These are phyloP conservation scores for Botrytis medusae DNA, from an alignment of 2,329 filamentous ascomycete species.

Conservation along the genomic window DNA sequence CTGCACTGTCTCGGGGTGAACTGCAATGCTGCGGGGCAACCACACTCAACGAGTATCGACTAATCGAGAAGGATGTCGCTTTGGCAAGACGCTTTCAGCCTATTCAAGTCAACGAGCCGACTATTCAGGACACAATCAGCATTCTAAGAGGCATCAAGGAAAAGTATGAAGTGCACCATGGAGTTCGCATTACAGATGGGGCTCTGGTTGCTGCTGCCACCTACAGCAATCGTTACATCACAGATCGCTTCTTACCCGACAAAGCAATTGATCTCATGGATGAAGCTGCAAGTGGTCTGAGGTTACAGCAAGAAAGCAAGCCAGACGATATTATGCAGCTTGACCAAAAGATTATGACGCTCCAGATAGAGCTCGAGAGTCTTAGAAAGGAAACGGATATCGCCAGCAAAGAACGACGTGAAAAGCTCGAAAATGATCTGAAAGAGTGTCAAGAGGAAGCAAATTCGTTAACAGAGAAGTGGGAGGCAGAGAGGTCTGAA, in stretches of 20 bases:
- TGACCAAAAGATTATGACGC: slow-evolving; percentile 93
- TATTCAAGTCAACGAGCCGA: slow-evolving; percentile 88
- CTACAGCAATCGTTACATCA: slow-evolving; percentile 94
- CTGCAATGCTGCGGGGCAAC: slow-evolving; percentile 87
- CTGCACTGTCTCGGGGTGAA: slow-evolving; percentile 87
- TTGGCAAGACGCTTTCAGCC: slow-evolving; percentile 91
- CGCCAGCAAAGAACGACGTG: slow-evolving; percentile 80
- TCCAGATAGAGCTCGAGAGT: slow-evolving; percentile 95
- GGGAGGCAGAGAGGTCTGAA: slow-evolving; percentile 86
- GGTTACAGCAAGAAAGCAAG: slow-evolving; percentile 94
- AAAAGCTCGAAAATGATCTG: slow-evolving; percentile 78
- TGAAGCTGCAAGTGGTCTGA: slow-evolving; percentile 85
- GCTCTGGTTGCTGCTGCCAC: slow-evolving; percentile 89
- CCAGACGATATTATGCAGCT: slow-evolving; percentile 91
- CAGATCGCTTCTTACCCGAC: slow-evolving; percentile 91
- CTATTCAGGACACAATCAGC: slow-evolving; percentile 88
- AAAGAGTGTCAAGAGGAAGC: slow-evolving; percentile 76
- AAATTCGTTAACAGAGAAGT: slow-evolving; percentile 71
- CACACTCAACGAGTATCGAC: slow-evolving; percentile 85
- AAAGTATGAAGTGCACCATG: slow-evolving; percentile 95
- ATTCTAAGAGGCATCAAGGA: slow-evolving; percentile 97
- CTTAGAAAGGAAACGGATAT: slow-evolving; percentile 91
- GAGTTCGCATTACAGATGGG: slow-evolving; percentile 89
- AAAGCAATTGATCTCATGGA: slow-evolving; percentile 98
- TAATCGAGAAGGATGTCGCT: slow-evolving; percentile 94